phyloP scores from a whole-genome alignment of 164 flowering plant species.

The Magnolia changhungtana region DNA sequence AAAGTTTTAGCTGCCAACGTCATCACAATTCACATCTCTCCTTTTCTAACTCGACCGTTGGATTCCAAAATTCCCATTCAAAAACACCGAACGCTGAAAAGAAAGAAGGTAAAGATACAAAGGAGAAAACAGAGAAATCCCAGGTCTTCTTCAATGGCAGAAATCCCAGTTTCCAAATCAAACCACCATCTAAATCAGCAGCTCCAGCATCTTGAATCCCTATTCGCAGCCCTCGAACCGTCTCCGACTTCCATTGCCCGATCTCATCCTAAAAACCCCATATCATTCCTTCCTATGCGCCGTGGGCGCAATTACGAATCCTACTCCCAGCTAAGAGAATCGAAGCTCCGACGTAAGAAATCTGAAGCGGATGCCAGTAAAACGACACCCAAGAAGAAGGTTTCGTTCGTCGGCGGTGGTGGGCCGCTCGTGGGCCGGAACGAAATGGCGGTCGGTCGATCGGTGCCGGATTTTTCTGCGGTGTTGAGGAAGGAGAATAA shows the following conservation, averaged over 20 bases:
- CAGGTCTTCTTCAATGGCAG: constrained; percentile 5
- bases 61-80: neutral
- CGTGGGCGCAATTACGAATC: constrained; percentile 58
- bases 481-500: constrained; percentile 69
- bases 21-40: neutral
- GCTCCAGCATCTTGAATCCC: constrained; percentile 7
- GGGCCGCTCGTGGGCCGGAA: constrained; percentile 9
- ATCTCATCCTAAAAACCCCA: neutral
- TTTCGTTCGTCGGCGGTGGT: constrained; percentile 34
- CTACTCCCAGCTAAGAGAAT: constrained; percentile 59
- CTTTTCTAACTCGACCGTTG: neutral
- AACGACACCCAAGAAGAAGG: constrained; percentile 51
- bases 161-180: neutral
- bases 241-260: neutral
- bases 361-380: constrained; percentile 8
- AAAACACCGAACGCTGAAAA: neutral
- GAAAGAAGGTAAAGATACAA: neutral
- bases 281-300: constrained; percentile 9
- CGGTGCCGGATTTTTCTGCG: constrained; percentile 76
- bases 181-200: constrained; percentile 1
- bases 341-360: constrained; percentile 37
- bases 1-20: neutral
- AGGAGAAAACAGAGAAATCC: neutral
- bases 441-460: constrained; percentile 49
- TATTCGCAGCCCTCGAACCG: constrained; percentile 5